These are phyloP conservation scores for Phialemoniopsis sp. DNA, from an alignment of 2,329 filamentous ascomycete genomes.

Conservation along the genomic window DNA sequence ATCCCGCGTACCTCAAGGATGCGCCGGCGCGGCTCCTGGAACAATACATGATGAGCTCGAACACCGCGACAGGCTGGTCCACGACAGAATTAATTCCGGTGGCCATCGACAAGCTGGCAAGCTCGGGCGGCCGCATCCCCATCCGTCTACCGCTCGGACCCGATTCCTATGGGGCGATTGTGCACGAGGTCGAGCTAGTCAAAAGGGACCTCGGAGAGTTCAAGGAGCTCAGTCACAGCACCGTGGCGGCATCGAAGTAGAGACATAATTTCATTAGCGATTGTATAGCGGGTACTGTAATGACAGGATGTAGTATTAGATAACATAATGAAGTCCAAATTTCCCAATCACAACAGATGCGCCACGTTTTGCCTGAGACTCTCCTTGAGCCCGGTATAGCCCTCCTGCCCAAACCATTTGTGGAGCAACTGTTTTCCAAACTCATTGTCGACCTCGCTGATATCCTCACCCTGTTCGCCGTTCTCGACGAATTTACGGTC, in stretches of 20 bases:
- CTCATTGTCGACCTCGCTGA: slow-evolving; percentile 1
- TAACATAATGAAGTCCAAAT: too few species aligned
- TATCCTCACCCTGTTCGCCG: not conserved
- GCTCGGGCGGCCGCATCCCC: slow-evolving; percentile 28
- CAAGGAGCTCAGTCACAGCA: slow-evolving; percentile 18
- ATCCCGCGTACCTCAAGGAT: slow-evolving; percentile 29
- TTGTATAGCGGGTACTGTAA: too few species aligned
- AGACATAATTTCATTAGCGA: too few species aligned
- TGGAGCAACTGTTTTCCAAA: slow-evolving; percentile 7
- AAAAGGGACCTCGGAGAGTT: slow-evolving; percentile 25
- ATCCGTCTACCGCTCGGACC: slow-evolving; percentile 34
- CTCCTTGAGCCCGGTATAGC: not conserved
- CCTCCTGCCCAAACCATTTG: slow-evolving; percentile 13
- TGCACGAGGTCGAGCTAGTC: slow-evolving; percentile 19
- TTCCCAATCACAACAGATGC: too few species aligned
- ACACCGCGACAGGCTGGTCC: slow-evolving; percentile 21
- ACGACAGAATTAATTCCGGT: slow-evolving; percentile 25
- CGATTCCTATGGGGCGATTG: slow-evolving; percentile 28
- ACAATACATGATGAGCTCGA: slow-evolving; percentile 17
- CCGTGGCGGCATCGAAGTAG: too few species aligned
- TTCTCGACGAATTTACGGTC: slow-evolving; percentile 8
- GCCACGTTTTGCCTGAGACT: too few species aligned
- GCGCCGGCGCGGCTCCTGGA: slow-evolving; percentile 24
- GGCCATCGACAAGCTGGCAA: slow-evolving; percentile 26
- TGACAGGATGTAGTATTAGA: too few species aligned